Conservation (phyloP, 78 protist species). For the Creolimax fragrantissima region DNA sequence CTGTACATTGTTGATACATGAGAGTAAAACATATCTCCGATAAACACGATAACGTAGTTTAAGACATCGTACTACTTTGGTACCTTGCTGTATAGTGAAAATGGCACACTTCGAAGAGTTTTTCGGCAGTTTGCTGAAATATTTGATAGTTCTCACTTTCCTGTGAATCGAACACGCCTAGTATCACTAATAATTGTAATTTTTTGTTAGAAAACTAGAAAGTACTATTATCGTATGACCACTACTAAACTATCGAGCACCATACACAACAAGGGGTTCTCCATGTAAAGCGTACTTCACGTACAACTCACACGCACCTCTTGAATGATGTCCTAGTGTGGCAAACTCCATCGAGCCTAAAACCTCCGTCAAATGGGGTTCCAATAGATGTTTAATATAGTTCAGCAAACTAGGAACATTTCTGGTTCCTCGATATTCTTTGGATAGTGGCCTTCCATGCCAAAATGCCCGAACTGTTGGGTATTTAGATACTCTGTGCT, state of each 20-base stretch:
- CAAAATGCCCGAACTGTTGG: not conserved
- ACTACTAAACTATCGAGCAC: too few relatives aligned
- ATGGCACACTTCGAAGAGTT: not conserved
- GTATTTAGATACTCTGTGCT: not conserved
- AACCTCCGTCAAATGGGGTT: not conserved
- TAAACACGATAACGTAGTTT: too few relatives aligned
- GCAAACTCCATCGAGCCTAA: not conserved
- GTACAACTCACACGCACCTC: not conserved
- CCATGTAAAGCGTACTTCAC: too few relatives aligned
- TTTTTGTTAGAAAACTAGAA: too few relatives aligned
- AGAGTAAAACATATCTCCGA: too few relatives aligned
- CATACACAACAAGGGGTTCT: too few relatives aligned
- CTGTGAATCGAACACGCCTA: not conserved
- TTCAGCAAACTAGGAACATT: not conserved
- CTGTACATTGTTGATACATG: too few relatives aligned
- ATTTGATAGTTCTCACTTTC: not conserved
- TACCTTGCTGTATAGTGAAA: not conserved
- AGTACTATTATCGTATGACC: too few relatives aligned
- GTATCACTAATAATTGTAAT: too few relatives aligned
- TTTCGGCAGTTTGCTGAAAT: not conserved
- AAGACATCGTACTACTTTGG: not conserved
- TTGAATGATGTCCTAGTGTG: not conserved
- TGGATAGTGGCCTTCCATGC: not conserved
- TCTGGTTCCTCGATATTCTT: not conserved
- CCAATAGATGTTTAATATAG: not conserved